A percentile compares a stretch with the other conserved stretches of the same genome.
Conservation (phyloP, 208 protist genomes). For the Acanthamoeba rhysodes region DNA sequence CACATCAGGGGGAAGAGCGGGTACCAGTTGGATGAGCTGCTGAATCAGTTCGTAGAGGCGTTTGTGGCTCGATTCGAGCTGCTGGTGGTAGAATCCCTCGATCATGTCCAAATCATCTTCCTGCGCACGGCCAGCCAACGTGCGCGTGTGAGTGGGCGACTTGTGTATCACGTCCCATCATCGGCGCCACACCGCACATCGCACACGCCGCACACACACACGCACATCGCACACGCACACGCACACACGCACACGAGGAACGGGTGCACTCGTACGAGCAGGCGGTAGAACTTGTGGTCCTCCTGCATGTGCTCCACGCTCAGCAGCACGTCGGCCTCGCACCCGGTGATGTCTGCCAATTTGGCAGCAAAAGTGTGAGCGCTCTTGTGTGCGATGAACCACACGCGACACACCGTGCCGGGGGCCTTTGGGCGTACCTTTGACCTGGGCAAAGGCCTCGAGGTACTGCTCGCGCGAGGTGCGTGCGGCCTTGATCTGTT, state of each 20-base stretch:
- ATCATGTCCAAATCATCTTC: constrained; percentile 1
- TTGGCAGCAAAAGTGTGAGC: too few species aligned
- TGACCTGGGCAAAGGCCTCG: neutral
- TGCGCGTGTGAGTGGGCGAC: too few species aligned
- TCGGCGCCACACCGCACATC: too few species aligned
- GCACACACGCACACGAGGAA: too few species aligned
- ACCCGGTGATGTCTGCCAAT: neutral
- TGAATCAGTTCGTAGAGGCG: constrained; percentile 23
- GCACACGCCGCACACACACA: too few species aligned
- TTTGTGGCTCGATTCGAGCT: neutral
- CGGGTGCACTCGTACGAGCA: neutral
- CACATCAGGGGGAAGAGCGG: neutral
- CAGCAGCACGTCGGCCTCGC: constrained; percentile 12
- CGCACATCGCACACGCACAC: too few species aligned
- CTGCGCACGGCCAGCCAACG: too few species aligned
- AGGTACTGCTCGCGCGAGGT: constrained; percentile 9
- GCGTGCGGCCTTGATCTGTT: neutral
- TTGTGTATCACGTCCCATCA: too few species aligned
- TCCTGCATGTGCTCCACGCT: neutral
- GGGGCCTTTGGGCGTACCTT: neutral
- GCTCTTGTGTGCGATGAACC: too few species aligned
- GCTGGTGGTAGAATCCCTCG: constrained; percentile 4
- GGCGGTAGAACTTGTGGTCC: neutral
- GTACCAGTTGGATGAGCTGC: constrained; percentile 30
- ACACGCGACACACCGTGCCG: too few species aligned